Conservation (phyloP, 192 early-diverging fungal genomes). For the Linnemannia elongata region DNA sequence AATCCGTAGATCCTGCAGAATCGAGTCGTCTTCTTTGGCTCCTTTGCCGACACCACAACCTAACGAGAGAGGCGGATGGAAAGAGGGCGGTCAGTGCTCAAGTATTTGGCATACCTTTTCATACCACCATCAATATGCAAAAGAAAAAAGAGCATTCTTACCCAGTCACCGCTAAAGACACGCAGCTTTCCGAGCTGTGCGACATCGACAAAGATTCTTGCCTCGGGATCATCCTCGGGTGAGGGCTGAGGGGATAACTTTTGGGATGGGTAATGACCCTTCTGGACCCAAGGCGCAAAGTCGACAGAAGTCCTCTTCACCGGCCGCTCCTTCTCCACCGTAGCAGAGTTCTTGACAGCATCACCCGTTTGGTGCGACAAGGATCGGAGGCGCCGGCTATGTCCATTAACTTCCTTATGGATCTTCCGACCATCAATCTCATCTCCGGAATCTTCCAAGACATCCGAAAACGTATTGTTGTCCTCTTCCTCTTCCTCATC, state of each 20-base stretch:
- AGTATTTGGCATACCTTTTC: not conserved
- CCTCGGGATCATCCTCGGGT: slow-evolving; percentile 68
- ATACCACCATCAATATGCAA: not conserved
- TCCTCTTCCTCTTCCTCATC: slow-evolving; percentile 51
- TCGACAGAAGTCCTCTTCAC: slow-evolving; percentile 32
- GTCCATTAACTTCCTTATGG: slow-evolving; percentile 28
- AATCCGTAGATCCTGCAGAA: slow-evolving; percentile 54
- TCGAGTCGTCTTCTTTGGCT: slow-evolving; percentile 19
- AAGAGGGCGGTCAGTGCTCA: not conserved
- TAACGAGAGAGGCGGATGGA: not conserved
- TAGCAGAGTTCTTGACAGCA: not conserved
- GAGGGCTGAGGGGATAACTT: slow-evolving; percentile 60
- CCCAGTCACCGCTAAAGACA: slow-evolving; percentile 76
- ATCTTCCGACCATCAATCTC: slow-evolving; percentile 56
- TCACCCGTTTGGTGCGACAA: slow-evolving; percentile 17
- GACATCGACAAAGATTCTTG: slow-evolving; percentile 66
- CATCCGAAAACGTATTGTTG: slow-evolving; percentile 50
- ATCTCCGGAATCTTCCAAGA: slow-evolving; percentile 50
- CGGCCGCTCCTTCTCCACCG: slow-evolving; percentile 19
- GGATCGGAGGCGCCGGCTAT: slow-evolving; percentile 22
- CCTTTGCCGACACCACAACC: slow-evolving; percentile 36
- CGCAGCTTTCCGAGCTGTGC: slow-evolving; percentile 62
- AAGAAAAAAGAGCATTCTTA: slow-evolving; percentile 13
- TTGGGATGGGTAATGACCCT: slow-evolving; percentile 54
- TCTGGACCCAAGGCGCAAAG: slow-evolving; percentile 52